phyloP scores from a whole-genome alignment of 1,139 yeast species.

The Taiozyma sp. region DNA sequence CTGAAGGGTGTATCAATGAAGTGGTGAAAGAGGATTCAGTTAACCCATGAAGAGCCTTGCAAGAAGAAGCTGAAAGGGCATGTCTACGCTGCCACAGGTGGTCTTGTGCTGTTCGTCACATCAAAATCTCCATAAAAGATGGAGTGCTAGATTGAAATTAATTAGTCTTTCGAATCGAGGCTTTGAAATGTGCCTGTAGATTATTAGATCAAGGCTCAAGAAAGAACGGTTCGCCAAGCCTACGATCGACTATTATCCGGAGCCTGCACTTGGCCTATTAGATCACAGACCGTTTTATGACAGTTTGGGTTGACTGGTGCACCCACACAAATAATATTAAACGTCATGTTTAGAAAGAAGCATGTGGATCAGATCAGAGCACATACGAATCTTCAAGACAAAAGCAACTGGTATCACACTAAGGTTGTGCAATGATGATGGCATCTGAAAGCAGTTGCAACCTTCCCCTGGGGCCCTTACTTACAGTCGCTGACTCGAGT shows the following conservation, averaged over 20 bases:
- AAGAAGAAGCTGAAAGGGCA: not conserved
- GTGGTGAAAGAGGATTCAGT: not conserved
- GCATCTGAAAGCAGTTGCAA: no score
- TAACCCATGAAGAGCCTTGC: not conserved
- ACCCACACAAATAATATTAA: not conserved
- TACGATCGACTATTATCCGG: not conserved
- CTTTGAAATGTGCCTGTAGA: not conserved
- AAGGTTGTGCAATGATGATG: no score
- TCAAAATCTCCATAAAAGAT: not conserved
- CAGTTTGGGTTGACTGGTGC: not conserved
- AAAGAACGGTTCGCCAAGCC: not conserved
- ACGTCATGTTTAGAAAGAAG: no score
- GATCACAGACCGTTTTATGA: not conserved
- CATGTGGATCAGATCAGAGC: no score
- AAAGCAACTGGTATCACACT: no score
- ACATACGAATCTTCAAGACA: no score
- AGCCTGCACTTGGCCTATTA: not conserved
- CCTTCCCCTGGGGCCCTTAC: no score
- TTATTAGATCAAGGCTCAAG: not conserved
- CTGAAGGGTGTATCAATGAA: not conserved
- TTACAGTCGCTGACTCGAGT: no score
- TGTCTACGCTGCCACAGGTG: not conserved
- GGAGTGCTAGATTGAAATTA: not conserved
- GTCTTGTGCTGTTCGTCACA: not conserved
- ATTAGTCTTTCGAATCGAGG: not conserved